Evolutionary conservation across 805 yeast species (phyloP), one percentile per base, ranked within the genome.

Genomic region (Candida cerambycidarum): DNA sequence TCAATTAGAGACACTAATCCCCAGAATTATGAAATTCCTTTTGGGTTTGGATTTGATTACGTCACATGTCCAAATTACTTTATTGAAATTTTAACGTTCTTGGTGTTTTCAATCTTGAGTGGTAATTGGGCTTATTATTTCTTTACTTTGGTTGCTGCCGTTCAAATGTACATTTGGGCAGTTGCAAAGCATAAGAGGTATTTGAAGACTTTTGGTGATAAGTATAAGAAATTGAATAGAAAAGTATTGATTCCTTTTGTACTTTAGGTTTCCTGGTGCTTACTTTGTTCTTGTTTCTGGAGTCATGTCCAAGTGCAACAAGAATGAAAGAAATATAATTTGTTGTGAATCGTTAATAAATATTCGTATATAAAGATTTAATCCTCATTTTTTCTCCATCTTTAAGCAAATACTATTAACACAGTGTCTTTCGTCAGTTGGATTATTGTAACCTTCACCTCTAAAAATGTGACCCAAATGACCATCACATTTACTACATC

Each of bases 1-100:
- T 55, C 66, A 21, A 66, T 86, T 50, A 75, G 93, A 54, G 56
- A 74, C 3, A 73, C 68, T 32, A 68, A 79, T 39, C 51, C 61
- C 8, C 68, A 64, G 53, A 81, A 75, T 45, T 83, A 83, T 51
- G 76, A 69, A 38, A 83, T 85, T 53, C 95, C 98, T 16, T 73
- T 74, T 47, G 97, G 96, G 14, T 95, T 87, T 54, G 85, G 92
- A 8, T 93, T 93, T 59, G 74, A 79, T 46, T 64, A 73, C 44
- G 86, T 90, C 27, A 82, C 93, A n/a, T 85, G 89, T 63, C 99
- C 99, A 52, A 93, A 93, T 69, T 93, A 93, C 64, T 84, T 89
- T 53, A 92, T 89, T 62, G 99, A 93, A 72, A 68, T 79, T 33
- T 65, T 84, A 52, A 72, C 82, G 1, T 93, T 97, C 96, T 58